Percentiles rank a stretch among this genome's conserved stretches.
Evolutionary conservation across 306 rosid genomes (phyloP).

Genomic region (Myrica gale): DNA sequence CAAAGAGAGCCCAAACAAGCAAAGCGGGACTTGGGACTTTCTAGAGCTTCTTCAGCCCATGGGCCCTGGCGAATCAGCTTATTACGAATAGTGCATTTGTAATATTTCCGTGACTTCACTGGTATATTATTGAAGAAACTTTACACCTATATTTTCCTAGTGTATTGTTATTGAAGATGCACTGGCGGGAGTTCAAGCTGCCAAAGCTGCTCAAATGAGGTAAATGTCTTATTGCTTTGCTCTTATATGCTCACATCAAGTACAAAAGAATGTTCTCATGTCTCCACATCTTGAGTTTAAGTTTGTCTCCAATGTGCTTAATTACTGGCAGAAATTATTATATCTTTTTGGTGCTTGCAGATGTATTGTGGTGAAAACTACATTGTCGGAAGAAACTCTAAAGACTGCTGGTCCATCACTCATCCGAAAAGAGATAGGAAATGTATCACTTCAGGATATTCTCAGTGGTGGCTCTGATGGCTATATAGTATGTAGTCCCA

Average conservation of each 20-base stretch:
- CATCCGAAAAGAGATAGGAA: conserved; percentile 82
- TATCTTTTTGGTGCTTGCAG: conserved; percentile 45
- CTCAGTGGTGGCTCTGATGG: conserved; percentile 77
- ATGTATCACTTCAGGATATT: conserved; percentile 80
- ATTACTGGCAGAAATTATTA: conserved; percentile 5
- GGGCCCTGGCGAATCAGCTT: neutral
- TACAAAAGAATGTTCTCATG: conserved; percentile 10
- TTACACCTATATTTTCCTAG: conserved; percentile 40
- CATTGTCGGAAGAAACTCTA: conserved; percentile 71
- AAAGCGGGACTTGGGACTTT: neutral
- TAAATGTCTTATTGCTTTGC: conserved; percentile 25
- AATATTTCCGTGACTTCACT: conserved; percentile 18
- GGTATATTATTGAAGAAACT: conserved; percentile 18
- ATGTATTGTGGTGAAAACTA: conserved; percentile 86
- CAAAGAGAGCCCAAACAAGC: neutral
- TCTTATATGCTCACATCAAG: neutral
- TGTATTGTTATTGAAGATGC: conserved; percentile 97
- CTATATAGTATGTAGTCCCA: conserved; percentile 84
- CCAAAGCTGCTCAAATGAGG: conserved; percentile 96
- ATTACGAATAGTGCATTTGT: neutral
- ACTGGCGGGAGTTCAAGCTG: conserved; percentile 94
- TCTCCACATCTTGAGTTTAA: conserved; percentile 3
- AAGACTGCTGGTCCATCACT: conserved; percentile 66
- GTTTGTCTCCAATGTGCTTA: neutral
- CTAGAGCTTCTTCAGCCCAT: neutral